Evolutionary conservation across 257 asterid species (phyloP), one percentile per base, ranked within the genome.

Genomic region (Nicotiana tabacum): DNA sequence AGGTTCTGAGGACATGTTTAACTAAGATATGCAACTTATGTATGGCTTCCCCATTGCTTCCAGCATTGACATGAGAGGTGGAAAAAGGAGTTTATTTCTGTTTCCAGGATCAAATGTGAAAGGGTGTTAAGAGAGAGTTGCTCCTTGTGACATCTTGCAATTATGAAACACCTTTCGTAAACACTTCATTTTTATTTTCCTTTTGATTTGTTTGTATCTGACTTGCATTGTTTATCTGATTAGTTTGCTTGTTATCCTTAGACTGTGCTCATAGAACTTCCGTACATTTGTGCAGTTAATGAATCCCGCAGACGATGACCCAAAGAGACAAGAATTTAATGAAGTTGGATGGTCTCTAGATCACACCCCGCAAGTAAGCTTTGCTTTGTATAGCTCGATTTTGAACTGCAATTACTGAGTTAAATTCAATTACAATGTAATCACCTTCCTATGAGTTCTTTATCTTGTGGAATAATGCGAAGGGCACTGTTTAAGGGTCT

Each of bases 341-440:
- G 97, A 93, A 84, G 92, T 89, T 72, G 86, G 92, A 33, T 96
- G 99, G 99, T 87, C 93, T 57, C 90, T 93, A 65, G 95, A 83
- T 87, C 93, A 86, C 74, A 78, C 88, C 74, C 98, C 99, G 82
- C 92, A 83, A 89, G 99, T 90, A 85, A 78, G 82, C 82, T 58
- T 39, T 81, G 65, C 66, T 80, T 68, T 48, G 53, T 76, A 48
- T 74, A 74, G 5, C 64, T 51, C 24, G 43, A 76, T 27, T 21
- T 46, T 29, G 10, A 76, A 76, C 43, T 76, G 64, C 33, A 76
- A 76, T 51, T 51, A 27, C 43, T 13, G 62, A 51, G 51, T 21
- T 72, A 21, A 46, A 27, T 51, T 51, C 46, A 76, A 32, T 27
- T 15, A 27, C 27, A 76, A 27, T 76, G 15, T 2, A 30, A 33